Conservation (phyloP, 306 rosid species). For the Vigna unguiculata region DNA sequence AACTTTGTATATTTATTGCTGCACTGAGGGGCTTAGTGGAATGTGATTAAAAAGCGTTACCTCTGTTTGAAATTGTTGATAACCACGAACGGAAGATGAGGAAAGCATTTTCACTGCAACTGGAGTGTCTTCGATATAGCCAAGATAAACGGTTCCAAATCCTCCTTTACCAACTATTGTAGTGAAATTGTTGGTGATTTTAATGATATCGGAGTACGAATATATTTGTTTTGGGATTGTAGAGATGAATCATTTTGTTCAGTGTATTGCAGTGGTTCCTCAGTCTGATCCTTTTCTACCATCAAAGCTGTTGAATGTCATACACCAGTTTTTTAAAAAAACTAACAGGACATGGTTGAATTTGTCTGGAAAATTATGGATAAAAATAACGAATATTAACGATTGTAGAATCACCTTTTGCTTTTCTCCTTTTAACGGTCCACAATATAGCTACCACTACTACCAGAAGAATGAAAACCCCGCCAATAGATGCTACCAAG, state of each 20-base stretch:
- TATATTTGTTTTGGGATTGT: constrained; percentile 28
- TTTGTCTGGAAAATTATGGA: neutral
- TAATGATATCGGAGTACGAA: constrained; percentile 43
- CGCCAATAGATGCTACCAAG: constrained; percentile 50
- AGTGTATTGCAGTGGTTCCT: neutral
- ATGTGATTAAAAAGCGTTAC: constrained; percentile 22
- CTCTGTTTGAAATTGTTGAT: constrained; percentile 62
- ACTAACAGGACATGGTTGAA: no score
- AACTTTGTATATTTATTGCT: neutral
- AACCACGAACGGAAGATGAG: constrained; percentile 49
- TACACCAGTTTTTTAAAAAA: neutral
- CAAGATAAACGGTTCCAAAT: constrained; percentile 58
- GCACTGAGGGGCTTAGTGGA: neutral
- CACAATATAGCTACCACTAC: constrained; percentile 27
- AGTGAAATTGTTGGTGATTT: constrained; percentile 55
- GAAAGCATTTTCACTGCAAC: constrained; percentile 70
- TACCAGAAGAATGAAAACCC: constrained; percentile 37
- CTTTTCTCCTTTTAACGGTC: constrained; percentile 35
- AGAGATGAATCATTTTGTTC: neutral
- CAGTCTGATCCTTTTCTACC: neutral
- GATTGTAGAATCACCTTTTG: neutral
- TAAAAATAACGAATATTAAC: neutral
- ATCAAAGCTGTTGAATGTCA: neutral
- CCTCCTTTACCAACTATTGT: constrained; percentile 56
- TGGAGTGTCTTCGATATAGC: constrained; percentile 44